Evolutionary conservation across 805 yeast species (phyloP).

Genomic region (Starmerella bombi): DNA sequence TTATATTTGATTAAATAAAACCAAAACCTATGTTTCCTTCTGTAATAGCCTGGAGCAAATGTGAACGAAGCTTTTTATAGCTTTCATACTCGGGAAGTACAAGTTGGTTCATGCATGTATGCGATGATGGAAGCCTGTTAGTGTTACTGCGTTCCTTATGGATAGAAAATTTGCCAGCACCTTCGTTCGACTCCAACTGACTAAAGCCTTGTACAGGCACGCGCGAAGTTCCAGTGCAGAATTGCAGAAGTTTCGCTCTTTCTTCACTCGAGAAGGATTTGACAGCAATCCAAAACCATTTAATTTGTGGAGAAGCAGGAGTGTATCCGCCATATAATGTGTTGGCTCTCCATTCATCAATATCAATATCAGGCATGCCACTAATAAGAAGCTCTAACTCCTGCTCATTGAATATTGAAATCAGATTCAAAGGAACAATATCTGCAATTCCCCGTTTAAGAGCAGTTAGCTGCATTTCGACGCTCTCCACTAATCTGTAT

Average conservation of each 20-base stretch:
- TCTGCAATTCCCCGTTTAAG: conserved; percentile 79
- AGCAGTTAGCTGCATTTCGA: conserved; percentile 74
- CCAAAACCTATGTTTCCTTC: conserved; percentile 98
- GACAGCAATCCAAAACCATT: conserved; percentile 97
- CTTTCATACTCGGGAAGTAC: conserved; percentile 87
- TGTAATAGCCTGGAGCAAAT: conserved; percentile 69
- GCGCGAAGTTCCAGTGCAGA: conserved; percentile 93
- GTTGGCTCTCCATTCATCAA: conserved; percentile 88
- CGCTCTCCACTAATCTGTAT: conserved; percentile 69
- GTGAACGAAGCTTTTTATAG: conserved; percentile 71
- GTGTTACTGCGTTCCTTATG: conserved; percentile 78
- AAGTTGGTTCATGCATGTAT: conserved; percentile 92
- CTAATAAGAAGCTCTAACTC: conserved; percentile 85
- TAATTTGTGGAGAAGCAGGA: conserved; percentile 70
- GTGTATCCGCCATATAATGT: conserved; percentile 69
- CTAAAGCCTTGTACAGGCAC: conserved; percentile 92
- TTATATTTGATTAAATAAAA: conserved; percentile 38
- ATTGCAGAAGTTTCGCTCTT: conserved; percentile 83
- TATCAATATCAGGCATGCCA: conserved; percentile 92
- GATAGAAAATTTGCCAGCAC: conserved; percentile 72
- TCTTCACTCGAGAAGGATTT: conserved; percentile 88
- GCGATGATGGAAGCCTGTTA: conserved; percentile 86
- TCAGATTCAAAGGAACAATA: conserved; percentile 68
- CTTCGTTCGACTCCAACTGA: conserved; percentile 76
- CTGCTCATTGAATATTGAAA: conserved; percentile 85